Percentiles rank a stretch among this genome's conserved stretches.
These are phyloP conservation scores for Raphanus hybrid DNA, from an alignment of 441 rosid genomes.

Conservation along the genomic window DNA sequence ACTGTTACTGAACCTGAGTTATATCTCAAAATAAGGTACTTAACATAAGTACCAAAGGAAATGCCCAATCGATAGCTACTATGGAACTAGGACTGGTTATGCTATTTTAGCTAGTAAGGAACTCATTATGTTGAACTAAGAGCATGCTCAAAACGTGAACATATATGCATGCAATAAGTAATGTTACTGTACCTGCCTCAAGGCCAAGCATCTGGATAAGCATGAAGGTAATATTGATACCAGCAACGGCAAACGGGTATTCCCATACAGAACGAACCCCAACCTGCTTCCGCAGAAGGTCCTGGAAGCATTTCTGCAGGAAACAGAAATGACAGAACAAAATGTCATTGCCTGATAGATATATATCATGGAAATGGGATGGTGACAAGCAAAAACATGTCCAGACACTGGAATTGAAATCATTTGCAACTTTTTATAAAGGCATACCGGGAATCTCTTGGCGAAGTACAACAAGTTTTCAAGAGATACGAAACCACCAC, in stretches of 20 bases:
- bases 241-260: conserved; percentile 97
- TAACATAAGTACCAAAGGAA: no score
- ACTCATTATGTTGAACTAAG: no score
- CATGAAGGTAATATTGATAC: conserved; percentile 71
- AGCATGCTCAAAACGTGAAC: not conserved
- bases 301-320: conserved; percentile 78
- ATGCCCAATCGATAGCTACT: no score
- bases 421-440: not conserved
- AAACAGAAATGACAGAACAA: conserved; percentile 46
- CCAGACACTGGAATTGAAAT: not conserved
- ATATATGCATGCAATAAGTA: not conserved
- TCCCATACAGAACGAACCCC: conserved; percentile 95
- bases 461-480: conserved; percentile 89
- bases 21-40: no score
- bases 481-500: conserved; percentile 93
- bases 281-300: conserved; percentile 79
- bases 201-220: conserved; percentile 71
- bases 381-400: no score
- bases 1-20: no score
- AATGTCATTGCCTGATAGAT: not conserved
- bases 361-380: not conserved
- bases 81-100: no score
- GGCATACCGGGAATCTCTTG: conserved; percentile 59
- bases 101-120: no score
- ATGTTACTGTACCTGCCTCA: conserved; percentile 72